These are phyloP conservation scores for Neurospora sp. DNA, from an alignment of 495 filamentous ascomycete species.

Conservation along the genomic window DNA sequence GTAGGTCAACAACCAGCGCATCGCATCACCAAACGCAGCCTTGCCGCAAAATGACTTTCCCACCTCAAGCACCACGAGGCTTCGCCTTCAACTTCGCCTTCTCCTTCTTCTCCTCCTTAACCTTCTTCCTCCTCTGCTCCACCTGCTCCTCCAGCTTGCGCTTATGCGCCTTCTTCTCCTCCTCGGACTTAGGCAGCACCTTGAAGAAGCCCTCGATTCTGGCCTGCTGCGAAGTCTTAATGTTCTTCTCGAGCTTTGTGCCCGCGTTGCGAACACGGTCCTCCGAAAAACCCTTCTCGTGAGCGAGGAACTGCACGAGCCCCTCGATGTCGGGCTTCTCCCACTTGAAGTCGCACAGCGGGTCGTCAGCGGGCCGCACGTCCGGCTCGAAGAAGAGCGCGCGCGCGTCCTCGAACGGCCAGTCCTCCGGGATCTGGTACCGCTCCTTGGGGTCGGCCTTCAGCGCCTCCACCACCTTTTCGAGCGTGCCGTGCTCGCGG, in stretches of 20 bases:
- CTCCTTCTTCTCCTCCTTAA: slow-evolving; percentile 89
- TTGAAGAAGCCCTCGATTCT: slow-evolving; percentile 98
- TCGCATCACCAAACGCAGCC: too few species aligned
- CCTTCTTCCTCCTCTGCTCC: slow-evolving; percentile 84
- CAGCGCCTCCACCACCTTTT: slow-evolving; percentile 73
- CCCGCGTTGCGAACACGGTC: slow-evolving; percentile 77
- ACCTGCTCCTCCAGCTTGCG: slow-evolving; percentile 86
- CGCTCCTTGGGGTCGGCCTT: slow-evolving; percentile 56
- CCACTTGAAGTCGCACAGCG: slow-evolving; percentile 95
- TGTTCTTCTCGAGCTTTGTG: slow-evolving; percentile 67
- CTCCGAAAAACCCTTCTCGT: slow-evolving; percentile 93
- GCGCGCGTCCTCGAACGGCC: slow-evolving; percentile 87
- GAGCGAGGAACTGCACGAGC: slow-evolving; percentile 76
- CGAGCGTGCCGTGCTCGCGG: slow-evolving; percentile 75
- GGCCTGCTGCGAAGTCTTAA: slow-evolving; percentile 81
- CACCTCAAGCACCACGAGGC: slow-evolving; percentile 40
- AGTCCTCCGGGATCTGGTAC: slow-evolving; percentile 78
- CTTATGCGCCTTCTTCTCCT: slow-evolving; percentile 73
- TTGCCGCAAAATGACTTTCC: slow-evolving; percentile 5
- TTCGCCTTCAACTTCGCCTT: slow-evolving; percentile 80
- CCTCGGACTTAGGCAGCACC: slow-evolving; percentile 75
- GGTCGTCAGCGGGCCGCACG: slow-evolving; percentile 73
- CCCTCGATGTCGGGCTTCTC: slow-evolving; percentile 84
- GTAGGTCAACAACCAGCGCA: not conserved
- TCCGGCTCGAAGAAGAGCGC: slow-evolving; percentile 85